Conservation (phyloP, 805 yeast species). For the Isabelozyma rhagii region DNA sequence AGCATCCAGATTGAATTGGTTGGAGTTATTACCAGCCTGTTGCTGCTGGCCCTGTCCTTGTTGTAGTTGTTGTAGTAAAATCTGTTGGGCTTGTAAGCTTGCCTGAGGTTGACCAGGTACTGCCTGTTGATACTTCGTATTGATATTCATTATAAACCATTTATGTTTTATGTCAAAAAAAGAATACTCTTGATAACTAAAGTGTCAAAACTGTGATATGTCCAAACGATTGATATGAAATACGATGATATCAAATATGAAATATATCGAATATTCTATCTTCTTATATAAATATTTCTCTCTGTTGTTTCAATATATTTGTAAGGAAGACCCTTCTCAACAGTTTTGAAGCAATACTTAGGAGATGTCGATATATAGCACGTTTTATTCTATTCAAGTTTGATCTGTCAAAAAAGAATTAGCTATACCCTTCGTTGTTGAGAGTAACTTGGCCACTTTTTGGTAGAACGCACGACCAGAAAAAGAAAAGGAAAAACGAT, state of each 20-base stretch:
- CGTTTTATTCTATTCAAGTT: neutral
- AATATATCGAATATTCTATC: no score
- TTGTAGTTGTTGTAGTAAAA: constrained; percentile 40
- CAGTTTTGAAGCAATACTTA: neutral
- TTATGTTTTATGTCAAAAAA: neutral
- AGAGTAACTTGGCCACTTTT: neutral
- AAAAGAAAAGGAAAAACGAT: no score
- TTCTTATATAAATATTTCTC: no score
- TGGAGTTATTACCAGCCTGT: constrained; percentile 7
- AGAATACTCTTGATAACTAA: no score
- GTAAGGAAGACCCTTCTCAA: neutral
- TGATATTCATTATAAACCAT: constrained; percentile 25
- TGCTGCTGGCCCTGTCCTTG: constrained; percentile 28
- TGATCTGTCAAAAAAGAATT: neutral
- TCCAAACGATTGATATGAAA: no score
- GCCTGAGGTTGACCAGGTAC: constrained; percentile 29
- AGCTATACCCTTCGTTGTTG: neutral
- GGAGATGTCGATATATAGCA: neutral
- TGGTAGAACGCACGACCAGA: neutral
- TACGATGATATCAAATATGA: no score
- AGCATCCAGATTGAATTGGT: constrained; percentile 8
- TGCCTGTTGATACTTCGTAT: constrained; percentile 33
- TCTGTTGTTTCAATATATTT: no score
- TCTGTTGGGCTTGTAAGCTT: constrained; percentile 41
- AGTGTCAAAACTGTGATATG: no score